A percentile compares a stretch with the other conserved stretches of the same genome.
phyloP scores from a whole-genome alignment of 306 rosid species.

The Rosa lucieae region DNA sequence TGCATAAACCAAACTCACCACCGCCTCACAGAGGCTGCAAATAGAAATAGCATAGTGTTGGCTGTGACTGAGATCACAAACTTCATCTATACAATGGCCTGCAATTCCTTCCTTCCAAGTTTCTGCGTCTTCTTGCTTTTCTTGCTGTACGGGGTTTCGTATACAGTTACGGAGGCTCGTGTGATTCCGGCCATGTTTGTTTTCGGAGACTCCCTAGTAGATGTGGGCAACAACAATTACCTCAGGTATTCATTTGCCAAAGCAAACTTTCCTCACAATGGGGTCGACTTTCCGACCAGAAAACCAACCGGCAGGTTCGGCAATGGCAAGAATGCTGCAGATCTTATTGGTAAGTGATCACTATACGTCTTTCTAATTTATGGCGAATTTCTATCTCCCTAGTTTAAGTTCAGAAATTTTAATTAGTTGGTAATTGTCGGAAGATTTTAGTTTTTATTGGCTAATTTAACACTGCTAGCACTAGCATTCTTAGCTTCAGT shows the following conservation, averaged over 20 bases:
- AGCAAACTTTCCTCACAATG: conserved; percentile 64
- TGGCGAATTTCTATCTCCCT: not conserved
- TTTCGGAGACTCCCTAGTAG: conserved; percentile 47
- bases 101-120: not conserved
- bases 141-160: not conserved
- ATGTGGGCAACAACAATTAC: conserved; percentile 51
- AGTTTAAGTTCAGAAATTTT: not conserved
- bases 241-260: conserved; percentile 29
- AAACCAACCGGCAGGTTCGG: conserved; percentile 60
- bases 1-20: conserved; percentile 3
- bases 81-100: not conserved
- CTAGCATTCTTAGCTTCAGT: not conserved
- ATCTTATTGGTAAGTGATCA: conserved; percentile 47
- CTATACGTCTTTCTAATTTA: not conserved
- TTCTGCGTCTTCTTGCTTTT: not conserved
- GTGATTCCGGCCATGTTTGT: conserved; percentile 36
- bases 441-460: not conserved
- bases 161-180: not conserved
- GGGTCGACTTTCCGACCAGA: conserved; percentile 62
- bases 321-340: conserved; percentile 82
- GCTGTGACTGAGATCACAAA: not conserved
- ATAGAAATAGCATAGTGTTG: not conserved
- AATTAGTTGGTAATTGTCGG: not conserved
- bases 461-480: not conserved
- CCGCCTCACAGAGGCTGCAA: not conserved